Conservation (phyloP, 441 rosid species). For the Mallotus japonicus region DNA sequence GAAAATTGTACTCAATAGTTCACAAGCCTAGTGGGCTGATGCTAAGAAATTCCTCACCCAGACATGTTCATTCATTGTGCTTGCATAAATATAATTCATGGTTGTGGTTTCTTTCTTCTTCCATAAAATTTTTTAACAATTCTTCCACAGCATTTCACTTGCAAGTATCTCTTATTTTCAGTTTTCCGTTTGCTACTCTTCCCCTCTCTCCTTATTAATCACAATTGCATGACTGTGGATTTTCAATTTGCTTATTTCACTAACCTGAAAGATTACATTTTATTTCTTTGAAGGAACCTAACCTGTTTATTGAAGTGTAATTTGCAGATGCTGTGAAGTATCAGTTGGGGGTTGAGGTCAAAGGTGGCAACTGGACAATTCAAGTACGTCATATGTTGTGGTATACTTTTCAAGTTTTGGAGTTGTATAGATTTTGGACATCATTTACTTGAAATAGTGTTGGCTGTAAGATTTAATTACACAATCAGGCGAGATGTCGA, state of each 20-base stretch:
- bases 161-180: background rate
- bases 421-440: constrained; percentile 10
- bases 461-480: background rate
- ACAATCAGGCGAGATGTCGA: too few relatives aligned
- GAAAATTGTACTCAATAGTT: constrained; percentile 53
- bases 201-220: too few relatives aligned
- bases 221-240: background rate
- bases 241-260: background rate
- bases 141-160: background rate
- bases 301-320: constrained; percentile 22
- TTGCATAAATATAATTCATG: constrained; percentile 49
- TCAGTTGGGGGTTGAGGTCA: constrained; percentile 17
- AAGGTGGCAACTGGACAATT: constrained; percentile 19
- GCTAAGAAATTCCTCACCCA: constrained; percentile 41
- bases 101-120: constrained; percentile 29
- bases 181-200: background rate
- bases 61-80: constrained; percentile 71
- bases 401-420: background rate
- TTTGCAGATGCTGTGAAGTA: constrained; percentile 32
- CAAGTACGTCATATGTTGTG: background rate
- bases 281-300: constrained; percentile 24
- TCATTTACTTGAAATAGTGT: background rate
- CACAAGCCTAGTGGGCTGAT: constrained; percentile 66
- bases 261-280: constrained; percentile 6
- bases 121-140: background rate